phyloP scores from a whole-genome alignment of 2,329 filamentous ascomycete genomes.

The Graphilbum ipis-grandicollis region DNA sequence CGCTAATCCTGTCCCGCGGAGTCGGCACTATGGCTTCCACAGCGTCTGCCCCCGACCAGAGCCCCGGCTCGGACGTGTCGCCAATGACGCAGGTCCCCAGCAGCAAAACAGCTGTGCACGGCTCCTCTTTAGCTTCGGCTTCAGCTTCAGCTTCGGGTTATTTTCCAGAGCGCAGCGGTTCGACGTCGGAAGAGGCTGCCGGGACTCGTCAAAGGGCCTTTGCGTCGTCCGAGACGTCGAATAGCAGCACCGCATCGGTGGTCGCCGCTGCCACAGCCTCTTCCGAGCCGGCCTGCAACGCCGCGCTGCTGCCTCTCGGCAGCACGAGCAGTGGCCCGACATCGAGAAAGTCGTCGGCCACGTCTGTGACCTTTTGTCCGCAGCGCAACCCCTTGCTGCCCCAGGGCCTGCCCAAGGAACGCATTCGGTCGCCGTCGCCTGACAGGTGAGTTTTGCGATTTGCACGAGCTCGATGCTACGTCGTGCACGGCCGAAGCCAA shows the following conservation, averaged over 20 bases:
- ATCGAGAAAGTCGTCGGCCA: slow-evolving; percentile 27
- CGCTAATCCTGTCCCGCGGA: too few species aligned
- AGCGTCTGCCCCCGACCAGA: slow-evolving; percentile 9
- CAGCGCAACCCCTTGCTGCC: slow-evolving; percentile 26
- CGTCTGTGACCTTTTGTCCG: slow-evolving; percentile 29
- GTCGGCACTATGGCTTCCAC: not conserved
- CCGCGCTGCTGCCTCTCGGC: not conserved
- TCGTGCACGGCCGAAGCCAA: too few species aligned
- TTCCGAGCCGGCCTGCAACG: not conserved
- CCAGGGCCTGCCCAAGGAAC: slow-evolving; percentile 27
- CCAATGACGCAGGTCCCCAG: slow-evolving; percentile 18
- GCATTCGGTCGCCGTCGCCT: slow-evolving; percentile 29
- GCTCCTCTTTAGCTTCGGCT: too few species aligned
- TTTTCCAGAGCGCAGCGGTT: slow-evolving; percentile 9
- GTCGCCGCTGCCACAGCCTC: not conserved
- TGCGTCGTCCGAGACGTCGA: not conserved
- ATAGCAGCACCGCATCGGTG: not conserved
- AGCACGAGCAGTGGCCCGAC: not conserved
- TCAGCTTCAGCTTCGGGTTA: slow-evolving; percentile 12
- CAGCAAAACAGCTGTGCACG: slow-evolving; percentile 8
- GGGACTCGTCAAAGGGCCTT: not conserved
- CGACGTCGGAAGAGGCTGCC: not conserved
- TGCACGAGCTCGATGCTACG: too few species aligned
- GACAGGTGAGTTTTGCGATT: slow-evolving; percentile 23
- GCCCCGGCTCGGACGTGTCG: slow-evolving; percentile 25